Percentiles rank a stretch among this genome's conserved stretches.
These are phyloP conservation scores for Hamamelis virginiana DNA, from an alignment of 164 flowering plant species.

Conservation along the genomic window DNA sequence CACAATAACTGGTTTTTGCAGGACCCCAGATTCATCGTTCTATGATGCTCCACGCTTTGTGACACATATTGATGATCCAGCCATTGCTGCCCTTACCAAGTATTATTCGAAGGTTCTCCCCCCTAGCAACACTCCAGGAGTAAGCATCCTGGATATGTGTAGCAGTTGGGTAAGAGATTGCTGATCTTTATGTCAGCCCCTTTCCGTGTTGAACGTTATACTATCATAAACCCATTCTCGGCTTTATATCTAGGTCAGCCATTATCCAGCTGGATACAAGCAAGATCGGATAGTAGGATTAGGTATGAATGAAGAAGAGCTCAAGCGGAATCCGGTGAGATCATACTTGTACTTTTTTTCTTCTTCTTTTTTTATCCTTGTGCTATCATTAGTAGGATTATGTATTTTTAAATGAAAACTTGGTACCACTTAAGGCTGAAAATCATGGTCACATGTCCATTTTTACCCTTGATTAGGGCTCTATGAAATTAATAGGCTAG, in stretches of 20 bases:
- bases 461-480: too few species aligned
- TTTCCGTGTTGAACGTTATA: background rate
- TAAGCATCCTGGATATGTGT: constrained; percentile 82
- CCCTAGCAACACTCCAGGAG: constrained; percentile 81
- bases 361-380: background rate
- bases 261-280: constrained; percentile 87
- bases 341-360: background rate
- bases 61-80: constrained; percentile 94
- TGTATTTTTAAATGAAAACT: too few species aligned
- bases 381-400: background rate
- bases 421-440: too few species aligned
- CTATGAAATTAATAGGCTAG: too few species aligned
- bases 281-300: constrained; percentile 80
- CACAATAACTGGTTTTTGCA: constrained; percentile 27
- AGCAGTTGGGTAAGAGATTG: constrained; percentile 85
- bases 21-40: constrained; percentile 73
- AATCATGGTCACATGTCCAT: too few species aligned
- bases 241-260: constrained; percentile 71
- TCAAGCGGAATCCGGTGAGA: constrained; percentile 72
- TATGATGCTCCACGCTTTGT: constrained; percentile 89
- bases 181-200: background rate
- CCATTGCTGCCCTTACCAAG: constrained; percentile 86
- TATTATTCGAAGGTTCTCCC: constrained; percentile 83
- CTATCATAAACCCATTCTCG: constrained; percentile 4
- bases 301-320: constrained; percentile 94